Conservation (phyloP, 805 yeast species). For the Metschnikowia colocasiae region DNA sequence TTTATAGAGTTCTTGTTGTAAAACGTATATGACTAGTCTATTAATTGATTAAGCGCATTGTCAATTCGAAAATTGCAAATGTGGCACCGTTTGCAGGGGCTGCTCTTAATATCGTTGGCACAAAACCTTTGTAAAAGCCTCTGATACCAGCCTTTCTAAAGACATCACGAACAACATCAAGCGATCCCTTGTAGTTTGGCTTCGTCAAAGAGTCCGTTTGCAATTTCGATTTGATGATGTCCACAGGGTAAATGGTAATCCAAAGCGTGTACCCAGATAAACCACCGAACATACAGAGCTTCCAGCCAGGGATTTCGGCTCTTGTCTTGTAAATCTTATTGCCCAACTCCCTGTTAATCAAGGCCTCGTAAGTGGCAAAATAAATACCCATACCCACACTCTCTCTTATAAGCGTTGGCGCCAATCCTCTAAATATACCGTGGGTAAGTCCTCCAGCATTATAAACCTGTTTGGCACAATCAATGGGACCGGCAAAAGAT, state of each 20-base stretch:
- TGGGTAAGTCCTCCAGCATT: constrained; percentile 46
- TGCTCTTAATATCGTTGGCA: constrained; percentile 91
- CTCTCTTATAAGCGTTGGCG: constrained; percentile 82
- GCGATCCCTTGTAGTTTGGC: constrained; percentile 56
- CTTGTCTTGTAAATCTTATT: constrained; percentile 44
- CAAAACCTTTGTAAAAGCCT: constrained; percentile 87
- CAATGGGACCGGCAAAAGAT: constrained; percentile 67
- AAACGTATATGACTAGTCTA: background rate
- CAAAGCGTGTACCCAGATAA: constrained; percentile 88
- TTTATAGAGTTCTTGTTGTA: background rate
- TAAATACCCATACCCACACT: constrained; percentile 85
- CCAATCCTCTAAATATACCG: constrained; percentile 75
- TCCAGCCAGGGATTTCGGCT: constrained; percentile 81
- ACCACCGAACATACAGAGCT: constrained; percentile 84
- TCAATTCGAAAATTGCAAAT: constrained; percentile 86
- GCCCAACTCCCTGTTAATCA: constrained; percentile 65
- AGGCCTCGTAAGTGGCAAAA: constrained; percentile 86
- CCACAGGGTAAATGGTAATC: constrained; percentile 82
- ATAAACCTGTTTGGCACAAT: constrained; percentile 59
- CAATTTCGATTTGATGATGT: constrained; percentile 83
- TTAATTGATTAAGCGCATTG: constrained; percentile 61
- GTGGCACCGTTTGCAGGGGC: constrained; percentile 99
- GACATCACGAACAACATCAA: constrained; percentile 57
- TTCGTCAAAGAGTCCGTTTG: constrained; percentile 60
- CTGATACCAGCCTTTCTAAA: constrained; percentile 56